Evolutionary conservation across 2,329 filamentous ascomycete species (phyloP), one percentile per base, ranked within the genome.

Genomic region (Zymoseptoria passerinii): DNA sequence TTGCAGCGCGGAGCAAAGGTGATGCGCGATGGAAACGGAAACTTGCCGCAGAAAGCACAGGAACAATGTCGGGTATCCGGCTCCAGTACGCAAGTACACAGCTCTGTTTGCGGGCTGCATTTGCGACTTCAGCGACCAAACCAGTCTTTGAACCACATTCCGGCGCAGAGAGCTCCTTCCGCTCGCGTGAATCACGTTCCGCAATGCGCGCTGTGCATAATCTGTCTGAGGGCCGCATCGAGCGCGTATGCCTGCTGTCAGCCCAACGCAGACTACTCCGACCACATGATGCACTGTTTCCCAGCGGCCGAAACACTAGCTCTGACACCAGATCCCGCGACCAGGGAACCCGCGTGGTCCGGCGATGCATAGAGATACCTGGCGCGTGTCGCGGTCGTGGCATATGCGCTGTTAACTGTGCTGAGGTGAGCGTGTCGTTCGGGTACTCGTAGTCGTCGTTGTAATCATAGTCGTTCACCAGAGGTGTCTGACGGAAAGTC

Each of bases 41-140:
- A 53, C 74, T 72, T 66, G 72, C 67, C 66, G 68, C 72, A 69
- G 78, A 75, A 60, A 78, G 60, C 58, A 78, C 58, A 58, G 77
- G 75, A 68, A 74, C 77, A 63, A 71, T 62, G 62, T 76, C 73
- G 68, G 78, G 75, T 65, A 77, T 73, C 63, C 70, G 68, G 61
- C 69, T 72, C 76, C 76, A 78, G 69, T 74, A 79, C 65, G 73
- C 71, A 59, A 74, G 69, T 62, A 78, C 70, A 70, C 74, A 76
- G 61, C 74, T 69, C 57, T 74, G 66, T 16, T 35, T 44, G 48
- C 52, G n/a, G 55, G 51, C 48, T 29, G 16, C 48, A n/a, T 13
- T 28, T 10, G n/a, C 23, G n/a, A 28, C 50, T 27, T n/a, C 50
- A 13, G 28, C 8, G 10, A 13, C 18, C 18, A 35, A 44, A 29